These are phyloP conservation scores for Aspergillus nidulans DNA, from an alignment of 495 filamentous ascomycete species.

Conservation along the genomic window DNA sequence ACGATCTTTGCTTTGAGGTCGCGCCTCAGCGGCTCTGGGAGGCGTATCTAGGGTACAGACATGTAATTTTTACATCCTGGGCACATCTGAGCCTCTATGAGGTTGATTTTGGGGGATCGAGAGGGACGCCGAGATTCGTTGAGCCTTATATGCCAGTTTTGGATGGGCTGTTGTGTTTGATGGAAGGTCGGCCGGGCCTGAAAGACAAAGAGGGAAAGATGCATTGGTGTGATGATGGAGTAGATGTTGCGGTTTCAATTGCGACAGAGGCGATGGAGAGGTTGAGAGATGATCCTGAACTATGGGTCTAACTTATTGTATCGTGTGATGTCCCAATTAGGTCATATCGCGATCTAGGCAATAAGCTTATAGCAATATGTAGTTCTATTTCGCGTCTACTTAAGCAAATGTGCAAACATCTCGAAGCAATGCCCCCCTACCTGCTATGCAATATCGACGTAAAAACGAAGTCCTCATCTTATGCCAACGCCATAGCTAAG, in stretches of 20 bases:
- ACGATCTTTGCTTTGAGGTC: conserved; percentile 6
- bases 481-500: neutral
- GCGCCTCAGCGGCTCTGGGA: conserved; percentile 10
- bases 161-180: conserved; percentile 9
- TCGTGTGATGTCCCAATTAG: neutral
- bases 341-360: neutral
- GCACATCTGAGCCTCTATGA: conserved; percentile 6
- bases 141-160: conserved; percentile 4
- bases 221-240: conserved; percentile 13
- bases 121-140: conserved; percentile 1
- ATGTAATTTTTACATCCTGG: conserved; percentile 9
- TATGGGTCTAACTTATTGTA: conserved; percentile 1
- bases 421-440: neutral
- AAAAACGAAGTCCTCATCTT: neutral
- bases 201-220: neutral
- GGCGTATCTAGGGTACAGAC: neutral
- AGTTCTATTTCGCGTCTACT: neutral
- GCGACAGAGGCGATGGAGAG: neutral
- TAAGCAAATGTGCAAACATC: neutral
- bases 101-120: neutral
- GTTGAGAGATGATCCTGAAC: neutral
- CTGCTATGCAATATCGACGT: neutral
- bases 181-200: neutral
- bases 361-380: neutral
- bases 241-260: conserved; percentile 5